A percentile compares a stretch with the other conserved stretches of the same genome.
Conservation (phyloP, 192 early-diverging fungal genomes). For the Entophlyctis luteolus region DNA sequence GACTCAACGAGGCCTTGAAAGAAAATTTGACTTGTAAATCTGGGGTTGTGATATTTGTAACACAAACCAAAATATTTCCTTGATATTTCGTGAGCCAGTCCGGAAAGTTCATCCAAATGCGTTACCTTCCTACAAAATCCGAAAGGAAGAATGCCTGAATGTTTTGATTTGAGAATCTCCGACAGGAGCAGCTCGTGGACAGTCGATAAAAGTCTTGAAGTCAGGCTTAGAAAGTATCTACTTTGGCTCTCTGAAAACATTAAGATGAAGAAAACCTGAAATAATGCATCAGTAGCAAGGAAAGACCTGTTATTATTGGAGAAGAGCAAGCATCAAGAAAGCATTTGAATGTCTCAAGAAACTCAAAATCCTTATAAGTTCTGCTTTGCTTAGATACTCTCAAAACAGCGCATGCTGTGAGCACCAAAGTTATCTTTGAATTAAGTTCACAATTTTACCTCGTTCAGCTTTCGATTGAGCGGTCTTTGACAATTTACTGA, state of each 20-base stretch:
- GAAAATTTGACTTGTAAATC: not conserved
- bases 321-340: not conserved
- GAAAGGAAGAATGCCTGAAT: not conserved
- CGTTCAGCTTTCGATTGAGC: conserved; percentile 4
- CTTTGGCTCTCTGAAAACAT: not conserved
- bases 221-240: not conserved
- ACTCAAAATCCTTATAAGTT: no score
- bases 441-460: not conserved
- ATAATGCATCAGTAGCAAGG: not conserved
- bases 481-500: not conserved
- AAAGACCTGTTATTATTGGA: not conserved
- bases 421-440: not conserved
- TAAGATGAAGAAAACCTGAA: not conserved
- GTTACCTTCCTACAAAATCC: not conserved
- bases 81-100: not conserved
- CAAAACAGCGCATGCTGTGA: not conserved
- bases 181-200: not conserved
- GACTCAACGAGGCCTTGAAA: no score
- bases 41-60: not conserved
- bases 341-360: not conserved
- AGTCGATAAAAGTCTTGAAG: not conserved
- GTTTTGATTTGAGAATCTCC: not conserved
- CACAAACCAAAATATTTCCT: not conserved
- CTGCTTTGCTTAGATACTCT: no score
- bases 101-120: not conserved